Percentiles rank a stretch among this genome's conserved stretches.
phyloP scores from a whole-genome alignment of 2,329 filamentous ascomycete species.

The Colletotrichum karsti region DNA sequence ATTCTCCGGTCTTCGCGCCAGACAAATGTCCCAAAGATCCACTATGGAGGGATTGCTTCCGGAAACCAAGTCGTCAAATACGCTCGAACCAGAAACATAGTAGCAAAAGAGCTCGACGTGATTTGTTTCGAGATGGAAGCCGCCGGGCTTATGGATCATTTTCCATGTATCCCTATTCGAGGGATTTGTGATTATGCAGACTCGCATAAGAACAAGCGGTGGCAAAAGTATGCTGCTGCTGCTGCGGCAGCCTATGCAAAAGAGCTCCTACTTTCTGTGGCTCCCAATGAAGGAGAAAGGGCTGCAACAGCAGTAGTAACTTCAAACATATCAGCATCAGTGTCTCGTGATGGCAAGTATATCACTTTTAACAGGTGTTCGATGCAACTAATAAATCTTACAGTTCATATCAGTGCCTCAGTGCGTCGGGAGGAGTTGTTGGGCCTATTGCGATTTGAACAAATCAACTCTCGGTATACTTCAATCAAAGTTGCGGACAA shows the following conservation, averaged over 20 bases:
- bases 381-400: no score
- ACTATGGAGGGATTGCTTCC: slow-evolving; percentile 31
- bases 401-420: no score
- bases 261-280: slow-evolving; percentile 25
- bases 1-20: background rate
- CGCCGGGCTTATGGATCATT: no score
- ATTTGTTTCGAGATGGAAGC: slow-evolving; percentile 39
- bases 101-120: slow-evolving; percentile 28
- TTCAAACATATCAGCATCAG: no score
- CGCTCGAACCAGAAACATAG: slow-evolving; percentile 34
- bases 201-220: slow-evolving; percentile 45
- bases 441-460: slow-evolving; percentile 44
- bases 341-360: no score
- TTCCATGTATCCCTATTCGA: slow-evolving; percentile 42
- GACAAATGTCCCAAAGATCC: background rate
- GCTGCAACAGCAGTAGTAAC: no score
- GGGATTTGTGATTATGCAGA: slow-evolving; percentile 49
- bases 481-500: slow-evolving; percentile 45
- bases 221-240: slow-evolving; percentile 44
- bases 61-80: slow-evolving; percentile 24
- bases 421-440: slow-evolving; percentile 25
- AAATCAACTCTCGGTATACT: slow-evolving; percentile 45
- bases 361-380: no score
- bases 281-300: background rate
- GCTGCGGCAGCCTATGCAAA: slow-evolving; percentile 39